These are phyloP conservation scores for Vitis rupestris DNA, from an alignment of 164 flowering plant genomes.

Conservation along the genomic window DNA sequence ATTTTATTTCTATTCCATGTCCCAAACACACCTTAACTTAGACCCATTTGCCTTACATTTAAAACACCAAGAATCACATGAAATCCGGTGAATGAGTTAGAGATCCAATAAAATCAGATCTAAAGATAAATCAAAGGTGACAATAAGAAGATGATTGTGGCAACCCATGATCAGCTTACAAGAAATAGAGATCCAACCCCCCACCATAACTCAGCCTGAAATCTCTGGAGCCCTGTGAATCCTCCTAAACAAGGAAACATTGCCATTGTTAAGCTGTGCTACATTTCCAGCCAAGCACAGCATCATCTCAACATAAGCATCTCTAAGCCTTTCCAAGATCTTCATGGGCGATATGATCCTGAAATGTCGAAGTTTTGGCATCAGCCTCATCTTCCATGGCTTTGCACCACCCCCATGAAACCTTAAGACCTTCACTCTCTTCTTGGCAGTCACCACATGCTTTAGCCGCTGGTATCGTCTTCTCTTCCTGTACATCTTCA, in stretches of 20 bases:
- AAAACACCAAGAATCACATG: no score
- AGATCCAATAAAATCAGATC: no score
- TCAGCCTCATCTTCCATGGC: slow-evolving; percentile 1
- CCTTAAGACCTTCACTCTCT: background rate
- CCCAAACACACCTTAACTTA: no score
- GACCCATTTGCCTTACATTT: no score
- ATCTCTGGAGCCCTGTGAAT: background rate
- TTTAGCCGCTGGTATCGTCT: slow-evolving; percentile 7
- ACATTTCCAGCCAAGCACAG: slow-evolving; percentile 14
- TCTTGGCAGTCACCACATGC: background rate
- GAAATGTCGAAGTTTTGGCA: background rate
- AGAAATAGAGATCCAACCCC: no score
- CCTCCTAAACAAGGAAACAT: slow-evolving; percentile 7
- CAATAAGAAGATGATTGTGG: no score
- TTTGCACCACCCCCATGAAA: background rate
- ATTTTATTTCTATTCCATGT: no score
- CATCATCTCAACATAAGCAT: slow-evolving; percentile 20
- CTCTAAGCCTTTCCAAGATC: slow-evolving; percentile 12
- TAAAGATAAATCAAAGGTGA: no score
- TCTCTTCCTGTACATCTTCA: slow-evolving; percentile 13
- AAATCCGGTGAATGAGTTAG: no score
- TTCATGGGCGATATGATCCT: background rate
- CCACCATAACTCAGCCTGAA: background rate
- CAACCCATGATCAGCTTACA: no score
- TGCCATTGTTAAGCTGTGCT: slow-evolving; percentile 12